A percentile compares a stretch with the other conserved stretches of the same genome.
phyloP scores from a whole-genome alignment of 176 grass and related monocot genomes.

The Eleusine indica region DNA sequence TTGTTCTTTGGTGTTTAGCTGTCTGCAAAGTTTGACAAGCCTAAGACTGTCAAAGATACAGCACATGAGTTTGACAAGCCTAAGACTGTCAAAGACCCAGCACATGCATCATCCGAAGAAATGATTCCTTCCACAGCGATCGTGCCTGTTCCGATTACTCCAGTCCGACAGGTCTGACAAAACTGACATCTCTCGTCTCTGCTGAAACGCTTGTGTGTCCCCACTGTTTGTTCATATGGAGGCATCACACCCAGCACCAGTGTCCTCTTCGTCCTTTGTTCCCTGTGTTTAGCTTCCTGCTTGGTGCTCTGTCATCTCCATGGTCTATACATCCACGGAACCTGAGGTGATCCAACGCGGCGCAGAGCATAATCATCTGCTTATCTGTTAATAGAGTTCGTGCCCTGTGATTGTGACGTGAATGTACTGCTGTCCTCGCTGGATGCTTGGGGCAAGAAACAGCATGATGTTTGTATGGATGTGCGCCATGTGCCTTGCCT shows the following conservation, averaged over 20 bases:
- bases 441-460: conserved; percentile 10
- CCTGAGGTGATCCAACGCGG: neutral
- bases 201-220: neutral
- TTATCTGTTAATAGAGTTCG: neutral
- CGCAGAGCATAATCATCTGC: neutral
- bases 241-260: neutral
- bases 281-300: neutral
- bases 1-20: neutral
- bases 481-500: conserved; percentile 6
- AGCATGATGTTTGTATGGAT: conserved; percentile 2
- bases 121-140: neutral
- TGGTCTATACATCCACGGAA: neutral
- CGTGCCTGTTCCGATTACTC: neutral
- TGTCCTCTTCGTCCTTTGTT: neutral
- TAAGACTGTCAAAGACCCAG: conserved; percentile 5
- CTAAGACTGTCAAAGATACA: conserved; percentile 6
- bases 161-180: conserved; percentile 7
- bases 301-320: neutral
- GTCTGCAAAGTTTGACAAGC: neutral
- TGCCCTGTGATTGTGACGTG: neutral
- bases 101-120: neutral
- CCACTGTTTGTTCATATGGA: neutral
- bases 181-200: neutral
- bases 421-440: conserved; percentile 13
- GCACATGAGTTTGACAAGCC: neutral